Conservation (phyloP, 1,284 basidiomycete genomes). For the Inonotus hispidus region DNA sequence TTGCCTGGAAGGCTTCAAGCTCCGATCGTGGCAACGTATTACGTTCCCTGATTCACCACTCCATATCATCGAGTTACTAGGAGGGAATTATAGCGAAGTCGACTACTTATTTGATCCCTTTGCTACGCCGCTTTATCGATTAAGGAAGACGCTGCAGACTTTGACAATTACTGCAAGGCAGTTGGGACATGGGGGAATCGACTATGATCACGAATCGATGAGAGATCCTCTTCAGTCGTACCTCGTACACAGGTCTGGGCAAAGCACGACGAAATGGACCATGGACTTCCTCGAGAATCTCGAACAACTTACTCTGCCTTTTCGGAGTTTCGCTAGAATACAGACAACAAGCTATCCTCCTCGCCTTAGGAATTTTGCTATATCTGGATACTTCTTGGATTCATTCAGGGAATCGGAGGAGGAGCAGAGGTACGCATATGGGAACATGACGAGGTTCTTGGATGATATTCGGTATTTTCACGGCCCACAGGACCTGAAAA, state of each 20-base stretch:
- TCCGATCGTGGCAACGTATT: not conserved
- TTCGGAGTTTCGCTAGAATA: not conserved
- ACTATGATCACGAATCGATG: not conserved
- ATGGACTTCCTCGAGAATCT: slow-evolving; percentile 3
- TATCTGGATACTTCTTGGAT: too few species aligned
- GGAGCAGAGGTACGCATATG: too few species aligned
- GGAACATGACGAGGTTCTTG: too few species aligned
- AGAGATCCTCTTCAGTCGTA: too few species aligned
- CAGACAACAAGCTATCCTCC: not conserved
- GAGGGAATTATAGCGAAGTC: not conserved
- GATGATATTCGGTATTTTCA: too few species aligned
- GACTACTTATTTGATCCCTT: not conserved
- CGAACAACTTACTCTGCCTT: not conserved
- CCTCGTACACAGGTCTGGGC: too few species aligned
- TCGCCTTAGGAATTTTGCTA: too few species aligned
- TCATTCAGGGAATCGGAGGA: too few species aligned
- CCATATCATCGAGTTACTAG: not conserved
- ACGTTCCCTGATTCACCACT: slow-evolving; percentile 1
- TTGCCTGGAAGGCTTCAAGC: not conserved
- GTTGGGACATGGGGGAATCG: not conserved
- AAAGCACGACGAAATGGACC: too few species aligned
- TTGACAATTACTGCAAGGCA: not conserved
- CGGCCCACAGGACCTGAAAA: too few species aligned
- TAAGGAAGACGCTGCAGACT: not conserved
- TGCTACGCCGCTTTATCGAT: slow-evolving; percentile 1